phyloP scores from a whole-genome alignment of 192 early-diverging fungal genomes.

The Funneliformis geosporum region DNA sequence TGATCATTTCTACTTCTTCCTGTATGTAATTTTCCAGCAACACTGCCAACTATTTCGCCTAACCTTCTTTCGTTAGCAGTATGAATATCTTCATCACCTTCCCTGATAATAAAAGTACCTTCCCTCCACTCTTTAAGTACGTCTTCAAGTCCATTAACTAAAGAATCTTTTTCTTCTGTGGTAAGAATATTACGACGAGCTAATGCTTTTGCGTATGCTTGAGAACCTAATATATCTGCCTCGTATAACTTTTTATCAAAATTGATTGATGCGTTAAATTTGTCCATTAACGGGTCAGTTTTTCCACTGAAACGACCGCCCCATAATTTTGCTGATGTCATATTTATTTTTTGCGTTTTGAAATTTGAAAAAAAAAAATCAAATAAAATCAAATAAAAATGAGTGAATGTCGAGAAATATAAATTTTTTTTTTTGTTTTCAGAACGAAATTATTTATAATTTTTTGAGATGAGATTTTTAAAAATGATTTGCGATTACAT shows the following conservation, averaged over 20 bases:
- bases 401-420: background rate
- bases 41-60: slow-evolving; percentile 86
- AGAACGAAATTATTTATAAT: background rate
- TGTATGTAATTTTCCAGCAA: slow-evolving; percentile 97
- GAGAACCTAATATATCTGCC: slow-evolving; percentile 86
- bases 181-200: slow-evolving; percentile 74
- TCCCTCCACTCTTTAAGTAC: slow-evolving; percentile 84
- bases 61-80: slow-evolving; percentile 97
- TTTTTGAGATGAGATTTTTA: background rate
- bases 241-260: slow-evolving; percentile 93
- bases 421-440: background rate
- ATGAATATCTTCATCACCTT: slow-evolving; percentile 97
- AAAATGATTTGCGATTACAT: background rate
- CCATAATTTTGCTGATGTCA: slow-evolving; percentile 58
- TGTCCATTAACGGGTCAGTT: slow-evolving; percentile 95
- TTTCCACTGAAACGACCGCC: slow-evolving; percentile 88
- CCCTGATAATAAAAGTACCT: slow-evolving; percentile 67
- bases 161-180: slow-evolving; percentile 64
- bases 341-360: background rate
- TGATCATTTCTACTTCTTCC: slow-evolving; percentile 96
- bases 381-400: too few relatives aligned
- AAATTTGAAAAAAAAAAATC: too few relatives aligned
- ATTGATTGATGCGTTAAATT: slow-evolving; percentile 92
- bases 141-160: slow-evolving; percentile 73
- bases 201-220: slow-evolving; percentile 87